Conservation (phyloP, 495 filamentous ascomycete genomes). For the Hapsidospora chrysogenum region DNA sequence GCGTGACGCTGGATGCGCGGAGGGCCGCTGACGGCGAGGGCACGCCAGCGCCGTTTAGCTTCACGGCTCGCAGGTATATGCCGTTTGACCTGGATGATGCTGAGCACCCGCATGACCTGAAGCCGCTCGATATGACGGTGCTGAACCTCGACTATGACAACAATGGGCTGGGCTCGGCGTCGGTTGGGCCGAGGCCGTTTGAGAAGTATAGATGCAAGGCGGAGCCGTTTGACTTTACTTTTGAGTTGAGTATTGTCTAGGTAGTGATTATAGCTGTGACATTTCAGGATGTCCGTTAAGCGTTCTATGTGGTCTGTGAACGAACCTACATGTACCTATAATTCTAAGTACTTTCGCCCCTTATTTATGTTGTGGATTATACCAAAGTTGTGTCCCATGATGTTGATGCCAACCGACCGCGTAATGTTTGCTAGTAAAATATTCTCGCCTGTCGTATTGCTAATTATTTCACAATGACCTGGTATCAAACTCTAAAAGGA, state of each 20-base stretch:
- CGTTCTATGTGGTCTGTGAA: no score
- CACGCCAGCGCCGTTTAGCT: conserved; percentile 35
- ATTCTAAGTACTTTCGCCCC: no score
- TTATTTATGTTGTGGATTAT: no score
- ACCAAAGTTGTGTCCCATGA: no score
- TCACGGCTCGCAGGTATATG: conserved; percentile 31
- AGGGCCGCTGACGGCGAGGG: conserved; percentile 3
- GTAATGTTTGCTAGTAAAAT: no score
- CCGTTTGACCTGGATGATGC: conserved; percentile 31
- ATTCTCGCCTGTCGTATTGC: no score
- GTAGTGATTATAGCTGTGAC: no score
- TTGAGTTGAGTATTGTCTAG: neutral
- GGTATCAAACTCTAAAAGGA: no score
- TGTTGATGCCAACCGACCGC: no score
- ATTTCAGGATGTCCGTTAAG: no score
- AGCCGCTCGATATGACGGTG: conserved; percentile 27
- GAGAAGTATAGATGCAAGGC: neutral
- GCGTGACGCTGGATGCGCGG: conserved; percentile 7
- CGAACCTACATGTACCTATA: no score
- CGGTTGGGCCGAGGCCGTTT: neutral
- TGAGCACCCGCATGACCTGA: conserved; percentile 41
- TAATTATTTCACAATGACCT: no score
- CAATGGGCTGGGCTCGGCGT: neutral
- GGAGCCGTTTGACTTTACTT: neutral
- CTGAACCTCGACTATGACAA: conserved; percentile 30